Percentiles rank a stretch among this genome's conserved stretches.
These are phyloP conservation scores for Gonium pectorale DNA, from an alignment of 139 green algal species.

Conservation along the genomic window DNA sequence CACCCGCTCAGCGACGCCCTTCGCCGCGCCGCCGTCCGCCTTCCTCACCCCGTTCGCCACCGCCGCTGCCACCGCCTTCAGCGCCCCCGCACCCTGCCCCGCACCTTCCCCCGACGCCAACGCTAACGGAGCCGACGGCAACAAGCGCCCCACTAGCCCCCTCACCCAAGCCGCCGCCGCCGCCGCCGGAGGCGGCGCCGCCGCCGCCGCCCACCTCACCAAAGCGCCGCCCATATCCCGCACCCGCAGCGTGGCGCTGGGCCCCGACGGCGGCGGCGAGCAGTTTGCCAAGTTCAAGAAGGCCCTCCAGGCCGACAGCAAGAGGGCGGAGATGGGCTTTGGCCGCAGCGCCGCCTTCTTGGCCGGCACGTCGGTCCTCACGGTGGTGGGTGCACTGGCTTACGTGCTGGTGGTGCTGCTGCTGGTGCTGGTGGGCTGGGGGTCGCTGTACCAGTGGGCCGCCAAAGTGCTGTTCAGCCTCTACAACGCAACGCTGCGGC, in stretches of 20 bases:
- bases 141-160: not conserved
- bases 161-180: not conserved
- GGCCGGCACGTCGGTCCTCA: not conserved
- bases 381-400: not conserved
- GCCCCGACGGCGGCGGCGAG: not conserved
- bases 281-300: conserved; percentile 30
- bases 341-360: not conserved
- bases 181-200: not conserved
- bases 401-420: not conserved
- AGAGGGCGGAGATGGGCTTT: not conserved
- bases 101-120: not conserved
- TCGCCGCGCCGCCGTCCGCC: not conserved
- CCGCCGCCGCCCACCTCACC: not conserved
- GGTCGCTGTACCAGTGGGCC: conserved; percentile 13
- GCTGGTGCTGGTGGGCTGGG: conserved; percentile 20
- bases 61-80: too few species aligned
- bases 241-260: not conserved
- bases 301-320: not conserved
- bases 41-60: not conserved
- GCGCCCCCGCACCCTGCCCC: not conserved
- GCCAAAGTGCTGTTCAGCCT: conserved; percentile 25
- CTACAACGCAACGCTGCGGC: conserved; percentile 10
- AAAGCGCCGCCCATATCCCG: not conserved
- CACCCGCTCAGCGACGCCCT: not conserved
- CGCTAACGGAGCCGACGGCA: not conserved